phyloP scores from a whole-genome alignment of 192 early-diverging fungal species.

The Coemansia sp. region DNA sequence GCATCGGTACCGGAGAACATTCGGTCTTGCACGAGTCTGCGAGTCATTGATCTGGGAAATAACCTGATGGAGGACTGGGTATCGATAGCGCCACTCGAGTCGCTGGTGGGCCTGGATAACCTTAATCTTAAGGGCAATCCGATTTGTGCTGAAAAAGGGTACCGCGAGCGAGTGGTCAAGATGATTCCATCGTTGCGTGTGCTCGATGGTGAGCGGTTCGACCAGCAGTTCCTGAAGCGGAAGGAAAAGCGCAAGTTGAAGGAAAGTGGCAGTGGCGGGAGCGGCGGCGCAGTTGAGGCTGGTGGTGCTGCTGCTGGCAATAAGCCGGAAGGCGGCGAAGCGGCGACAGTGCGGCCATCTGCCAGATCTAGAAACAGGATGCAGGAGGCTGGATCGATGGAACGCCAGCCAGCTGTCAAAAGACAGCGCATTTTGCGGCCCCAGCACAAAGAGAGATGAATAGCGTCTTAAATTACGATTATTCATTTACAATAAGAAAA shows the following conservation, averaged over 20 bases:
- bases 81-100: slow-evolving; percentile 28
- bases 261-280: neutral
- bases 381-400: neutral
- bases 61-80: slow-evolving; percentile 66
- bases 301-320: neutral
- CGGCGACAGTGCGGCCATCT: neutral
- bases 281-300: slow-evolving; percentile 1
- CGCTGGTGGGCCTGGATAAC: slow-evolving; percentile 11
- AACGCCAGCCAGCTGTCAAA: neutral
- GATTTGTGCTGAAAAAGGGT: slow-evolving; percentile 12
- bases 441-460: neutral
- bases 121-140: slow-evolving; percentile 33
- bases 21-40: slow-evolving; percentile 58
- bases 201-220: slow-evolving; percentile 28
- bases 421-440: neutral
- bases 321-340: neutral
- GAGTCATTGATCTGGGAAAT: slow-evolving; percentile 75
- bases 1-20: slow-evolving; percentile 62
- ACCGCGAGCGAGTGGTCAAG: slow-evolving; percentile 11
- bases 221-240: slow-evolving; percentile 18
- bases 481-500: no score
- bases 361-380: neutral
- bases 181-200: slow-evolving; percentile 16
- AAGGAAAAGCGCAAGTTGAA: slow-evolving; percentile 20
- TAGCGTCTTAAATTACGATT: neutral